Percentiles rank a stretch among this genome's conserved stretches.
Evolutionary conservation across 306 rosid species (phyloP).

Genomic region (Aeschynomene evenia): DNA sequence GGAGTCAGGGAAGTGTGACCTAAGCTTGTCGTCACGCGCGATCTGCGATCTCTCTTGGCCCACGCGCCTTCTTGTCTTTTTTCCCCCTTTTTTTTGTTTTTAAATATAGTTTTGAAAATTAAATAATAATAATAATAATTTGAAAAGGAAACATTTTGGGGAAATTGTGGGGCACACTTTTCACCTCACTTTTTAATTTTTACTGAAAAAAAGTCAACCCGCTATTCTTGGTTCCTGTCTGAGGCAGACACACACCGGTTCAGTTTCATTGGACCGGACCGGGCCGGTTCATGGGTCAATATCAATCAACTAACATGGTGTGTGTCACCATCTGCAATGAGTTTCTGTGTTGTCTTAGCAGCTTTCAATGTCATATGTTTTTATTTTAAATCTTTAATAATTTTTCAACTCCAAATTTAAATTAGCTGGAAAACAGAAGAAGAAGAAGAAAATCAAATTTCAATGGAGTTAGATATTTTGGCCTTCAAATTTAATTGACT

Average conservation of each 20-base stretch:
- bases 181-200: conserved; percentile 15
- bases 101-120: no score
- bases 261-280: conserved; percentile 24
- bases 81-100: conserved; percentile 5
- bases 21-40: conserved; percentile 62
- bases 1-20: conserved; percentile 31
- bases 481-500: background rate
- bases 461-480: background rate
- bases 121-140: background rate
- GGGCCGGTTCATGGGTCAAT: conserved; percentile 25
- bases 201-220: conserved; percentile 37
- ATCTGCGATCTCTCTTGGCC: conserved; percentile 53
- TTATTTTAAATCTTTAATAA: background rate
- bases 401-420: background rate
- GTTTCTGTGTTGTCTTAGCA: conserved; percentile 49
- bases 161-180: background rate
- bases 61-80: conserved; percentile 50
- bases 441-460: background rate
- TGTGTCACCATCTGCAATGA: conserved; percentile 43
- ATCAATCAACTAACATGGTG: conserved; percentile 25
- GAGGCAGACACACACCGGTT: conserved; percentile 24
- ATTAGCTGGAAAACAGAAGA: background rate
- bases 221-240: background rate
- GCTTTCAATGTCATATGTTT: conserved; percentile 29
- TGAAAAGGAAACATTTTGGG: background rate